Conservation (phyloP, 208 protist genomes). For the Trypanosoma platydactyli region DNA sequence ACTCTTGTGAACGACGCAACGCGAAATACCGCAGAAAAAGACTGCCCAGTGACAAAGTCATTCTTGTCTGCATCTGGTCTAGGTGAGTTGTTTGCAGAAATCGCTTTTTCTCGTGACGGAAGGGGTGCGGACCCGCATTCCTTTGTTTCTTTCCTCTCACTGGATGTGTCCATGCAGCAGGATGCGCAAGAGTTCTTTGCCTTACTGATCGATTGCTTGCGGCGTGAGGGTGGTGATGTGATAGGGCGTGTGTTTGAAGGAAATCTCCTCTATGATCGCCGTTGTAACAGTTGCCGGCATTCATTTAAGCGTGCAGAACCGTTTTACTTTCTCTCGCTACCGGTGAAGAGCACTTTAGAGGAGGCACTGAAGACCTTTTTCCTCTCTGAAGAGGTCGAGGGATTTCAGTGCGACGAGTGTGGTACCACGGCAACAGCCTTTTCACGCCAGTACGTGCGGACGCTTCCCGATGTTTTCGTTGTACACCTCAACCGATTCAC, state of each 20-base stretch:
- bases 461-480: conserved; percentile 70
- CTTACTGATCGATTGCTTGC: conserved; percentile 74
- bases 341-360: conserved; percentile 55
- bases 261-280: conserved; percentile 70
- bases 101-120: conserved; percentile 62
- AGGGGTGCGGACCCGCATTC: conserved; percentile 48
- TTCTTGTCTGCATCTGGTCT: conserved; percentile 40
- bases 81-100: conserved; percentile 68
- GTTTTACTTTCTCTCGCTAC: conserved; percentile 73
- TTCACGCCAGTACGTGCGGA: conserved; percentile 70
- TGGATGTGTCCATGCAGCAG: conserved; percentile 71
- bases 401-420: conserved; percentile 71
- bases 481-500: conserved; percentile 81
- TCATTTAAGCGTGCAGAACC: conserved; percentile 63
- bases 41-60: not conserved
- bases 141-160: conserved; percentile 65
- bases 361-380: conserved; percentile 61
- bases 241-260: conserved; percentile 57
- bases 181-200: conserved; percentile 85
- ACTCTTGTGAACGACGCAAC: not conserved
- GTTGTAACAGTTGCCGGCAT: conserved; percentile 54
- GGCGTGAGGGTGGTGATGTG: conserved; percentile 42
- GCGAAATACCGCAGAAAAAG: conserved; percentile 3
- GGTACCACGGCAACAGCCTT: conserved; percentile 48
- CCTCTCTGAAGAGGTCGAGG: conserved; percentile 66